Base-by-base conservation (phyloP, 2,329 filamentous ascomycete genomes). In the Exophiala sp. region DNA sequence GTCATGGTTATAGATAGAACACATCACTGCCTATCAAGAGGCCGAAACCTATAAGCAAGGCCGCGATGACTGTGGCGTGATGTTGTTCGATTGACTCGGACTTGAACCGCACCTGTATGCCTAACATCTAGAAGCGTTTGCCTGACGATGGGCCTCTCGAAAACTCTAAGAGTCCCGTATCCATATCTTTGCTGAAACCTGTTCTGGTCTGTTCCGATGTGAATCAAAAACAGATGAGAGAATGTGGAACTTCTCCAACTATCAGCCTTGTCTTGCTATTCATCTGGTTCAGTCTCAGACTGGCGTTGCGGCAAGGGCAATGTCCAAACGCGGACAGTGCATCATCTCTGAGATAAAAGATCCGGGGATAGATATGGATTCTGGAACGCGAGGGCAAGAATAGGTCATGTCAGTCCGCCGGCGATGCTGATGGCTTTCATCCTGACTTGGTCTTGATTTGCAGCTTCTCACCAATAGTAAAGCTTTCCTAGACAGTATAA, bases 301-400 rank as follows among this genome's bases (percentile, higher is more conserved):
- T 0, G 77, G 76, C 45, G 81, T 82, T 5, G 79, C 78, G 0
- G 78, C 78, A 2, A 82, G 70, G 70, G 80, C 78, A 19, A 82
- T 67, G 1, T 74, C 78, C 78, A 16, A 75, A 75, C n/a, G 73
- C 72, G 48, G 74, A 68, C 1, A 72, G 67, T 1, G 70, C 64
- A 0, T 68, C 65, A 1, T 65, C 52, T 8, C 74, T 70, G n/a
- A 68, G 65, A 49, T 81, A 78, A 53, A 78, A 81, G 43, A 81
- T 64, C 3, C 65, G 72, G 53, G 2, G 67, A 56, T 27, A 82
- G 79, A 32, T 66, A 65, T 44, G 76, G 68, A 22, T 72, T 65
- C 47, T 79, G 68, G 0, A 83, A 68, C 0, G 77, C 77, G 0
- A 82, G 68, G 1, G 72, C 69, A 5, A 82, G 71, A 32, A 78